phyloP scores from a whole-genome alignment of 352 stramenopile genomes.

The Globisporangium middletonii region DNA sequence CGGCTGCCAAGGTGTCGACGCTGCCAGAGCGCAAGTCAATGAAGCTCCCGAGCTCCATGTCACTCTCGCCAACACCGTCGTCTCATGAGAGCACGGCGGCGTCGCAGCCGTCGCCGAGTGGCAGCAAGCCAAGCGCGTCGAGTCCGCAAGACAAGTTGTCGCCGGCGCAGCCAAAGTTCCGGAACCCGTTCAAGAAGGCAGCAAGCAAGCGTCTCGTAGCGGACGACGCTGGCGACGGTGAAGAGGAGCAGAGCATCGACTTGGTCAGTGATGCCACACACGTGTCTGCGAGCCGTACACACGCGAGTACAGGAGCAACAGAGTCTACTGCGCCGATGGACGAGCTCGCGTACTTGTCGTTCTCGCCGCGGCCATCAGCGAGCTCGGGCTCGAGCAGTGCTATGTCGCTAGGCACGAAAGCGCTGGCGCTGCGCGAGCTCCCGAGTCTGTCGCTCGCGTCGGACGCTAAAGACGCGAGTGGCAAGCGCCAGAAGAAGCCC shows the following conservation, averaged over 20 bases:
- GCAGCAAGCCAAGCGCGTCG: not conserved
- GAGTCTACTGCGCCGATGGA: not conserved
- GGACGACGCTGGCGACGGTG: not conserved
- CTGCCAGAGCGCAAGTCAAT: slow-evolving; percentile 5
- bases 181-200: slow-evolving; percentile 11
- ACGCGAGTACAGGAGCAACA: no score
- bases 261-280: not conserved
- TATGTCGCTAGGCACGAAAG: not conserved
- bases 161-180: slow-evolving; percentile 6
- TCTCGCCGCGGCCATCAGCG: slow-evolving; percentile 2
- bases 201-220: no score
- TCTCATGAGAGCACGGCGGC: no score
- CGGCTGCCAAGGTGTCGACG: not conserved
- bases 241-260: slow-evolving; percentile 4
- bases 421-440: not conserved
- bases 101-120: not conserved
- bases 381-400: not conserved
- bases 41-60: no score
- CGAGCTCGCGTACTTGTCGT: slow-evolving; percentile 9
- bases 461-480: slow-evolving; percentile 1
- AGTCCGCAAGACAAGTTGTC: slow-evolving; percentile 2
- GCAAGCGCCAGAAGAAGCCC: slow-evolving; percentile 1
- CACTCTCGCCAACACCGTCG: no score
- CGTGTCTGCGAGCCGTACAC: no score
- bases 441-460: slow-evolving; percentile 8